These are phyloP conservation scores for Dothidotthia symphoricarpi DNA, from an alignment of 2,329 filamentous ascomycete genomes.

Conservation along the genomic window DNA sequence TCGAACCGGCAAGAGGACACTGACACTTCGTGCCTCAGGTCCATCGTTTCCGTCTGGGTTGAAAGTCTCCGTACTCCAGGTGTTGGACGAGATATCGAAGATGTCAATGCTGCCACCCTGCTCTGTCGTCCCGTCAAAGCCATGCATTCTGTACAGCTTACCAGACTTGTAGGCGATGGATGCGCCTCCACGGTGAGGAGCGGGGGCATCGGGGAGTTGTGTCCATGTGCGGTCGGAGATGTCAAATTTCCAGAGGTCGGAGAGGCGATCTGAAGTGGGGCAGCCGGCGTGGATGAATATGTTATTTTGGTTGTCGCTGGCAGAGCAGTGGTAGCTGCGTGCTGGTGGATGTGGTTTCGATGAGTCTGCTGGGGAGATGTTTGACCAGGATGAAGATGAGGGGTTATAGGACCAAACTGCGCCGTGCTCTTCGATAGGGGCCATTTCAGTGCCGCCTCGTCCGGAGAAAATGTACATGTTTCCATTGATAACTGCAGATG, in stretches of 20 bases:
- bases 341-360: slow-evolving; percentile 57
- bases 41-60: slow-evolving; percentile 47
- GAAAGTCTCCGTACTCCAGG: slow-evolving; percentile 45
- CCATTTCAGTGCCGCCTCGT: slow-evolving; percentile 66
- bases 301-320: slow-evolving; percentile 64
- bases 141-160: slow-evolving; percentile 74
- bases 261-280: slow-evolving; percentile 60
- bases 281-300: slow-evolving; percentile 78
- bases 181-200: slow-evolving; percentile 64
- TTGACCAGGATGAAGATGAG: slow-evolving; percentile 61
- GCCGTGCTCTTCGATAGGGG: slow-evolving; percentile 70
- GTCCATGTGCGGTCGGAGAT: slow-evolving; percentile 64
- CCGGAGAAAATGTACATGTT: slow-evolving; percentile 82
- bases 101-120: slow-evolving; percentile 71
- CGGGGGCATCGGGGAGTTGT: slow-evolving; percentile 65
- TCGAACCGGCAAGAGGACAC: slow-evolving; percentile 45
- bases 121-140: slow-evolving; percentile 69
- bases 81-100: slow-evolving; percentile 41
- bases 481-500: slow-evolving; percentile 64
- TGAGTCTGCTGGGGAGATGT: slow-evolving; percentile 56
- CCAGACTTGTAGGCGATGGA: slow-evolving; percentile 64
- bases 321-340: slow-evolving; percentile 69
- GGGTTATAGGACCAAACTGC: slow-evolving; percentile 75
- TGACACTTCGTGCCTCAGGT: slow-evolving; percentile 53
- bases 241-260: slow-evolving; percentile 78